phyloP scores from a whole-genome alignment of 805 yeast genomes.

The Priceomyces haplophilus region DNA sequence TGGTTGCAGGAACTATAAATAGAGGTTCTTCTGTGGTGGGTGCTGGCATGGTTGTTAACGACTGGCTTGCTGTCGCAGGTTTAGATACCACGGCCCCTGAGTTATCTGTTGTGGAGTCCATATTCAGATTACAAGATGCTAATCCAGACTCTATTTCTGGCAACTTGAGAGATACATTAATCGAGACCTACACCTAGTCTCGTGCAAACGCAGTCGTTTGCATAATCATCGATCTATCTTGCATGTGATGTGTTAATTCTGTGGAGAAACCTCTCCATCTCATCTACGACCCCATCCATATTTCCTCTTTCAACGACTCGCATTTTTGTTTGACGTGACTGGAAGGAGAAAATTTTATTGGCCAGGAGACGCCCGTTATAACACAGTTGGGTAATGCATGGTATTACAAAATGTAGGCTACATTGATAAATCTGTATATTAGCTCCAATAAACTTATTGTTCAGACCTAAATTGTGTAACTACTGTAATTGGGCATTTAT shows the following conservation, averaged over 20 bases:
- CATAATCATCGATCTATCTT: conserved; percentile 2
- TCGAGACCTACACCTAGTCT: conserved; percentile 77
- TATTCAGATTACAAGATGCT: conserved; percentile 89
- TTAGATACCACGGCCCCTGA: conserved; percentile 98
- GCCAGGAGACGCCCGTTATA: too few species aligned
- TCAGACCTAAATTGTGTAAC: neutral
- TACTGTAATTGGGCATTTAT: neutral
- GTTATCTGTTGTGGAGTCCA: conserved; percentile 92
- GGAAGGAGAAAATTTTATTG: too few species aligned
- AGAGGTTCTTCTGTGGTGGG: conserved; percentile 98
- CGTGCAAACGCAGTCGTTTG: conserved; percentile 1
- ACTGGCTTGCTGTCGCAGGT: conserved; percentile 96
- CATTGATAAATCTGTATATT: conserved; percentile 9
- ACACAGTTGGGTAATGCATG: neutral
- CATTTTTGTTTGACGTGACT: too few species aligned
- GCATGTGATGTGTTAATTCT: neutral
- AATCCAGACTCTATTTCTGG: conserved; percentile 84
- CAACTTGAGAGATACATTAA: conserved; percentile 84
- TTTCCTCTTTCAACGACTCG: too few species aligned
- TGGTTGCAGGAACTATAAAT: conserved; percentile 98
- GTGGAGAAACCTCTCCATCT: neutral
- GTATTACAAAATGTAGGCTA: neutral
- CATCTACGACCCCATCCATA: neutral
- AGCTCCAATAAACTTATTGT: conserved; percentile 4
- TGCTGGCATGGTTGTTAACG: conserved; percentile 98